Evolutionary conservation across 495 filamentous ascomycete genomes (phyloP), one percentile per base, ranked within the genome.

Genomic region (Oleoguttula mirabilis): DNA sequence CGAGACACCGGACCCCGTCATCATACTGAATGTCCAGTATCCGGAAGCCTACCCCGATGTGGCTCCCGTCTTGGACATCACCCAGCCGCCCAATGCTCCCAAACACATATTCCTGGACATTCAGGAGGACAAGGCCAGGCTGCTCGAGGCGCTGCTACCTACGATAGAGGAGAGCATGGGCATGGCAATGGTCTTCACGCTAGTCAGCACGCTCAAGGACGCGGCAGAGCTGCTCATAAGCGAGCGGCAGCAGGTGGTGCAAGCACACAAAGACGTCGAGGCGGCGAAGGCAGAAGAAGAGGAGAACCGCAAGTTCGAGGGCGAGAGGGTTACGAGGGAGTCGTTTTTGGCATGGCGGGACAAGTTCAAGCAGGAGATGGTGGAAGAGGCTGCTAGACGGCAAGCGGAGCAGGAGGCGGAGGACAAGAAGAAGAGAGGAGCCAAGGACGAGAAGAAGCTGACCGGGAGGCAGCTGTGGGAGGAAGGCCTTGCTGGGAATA

Each of bases 181-280:
- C 22, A 94, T 94, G 76, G 82, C 85, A n/a, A 99, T 99, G 90
- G 70, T 99, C 0, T 99, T 94, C 63, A 85, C 88, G 0, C 66
- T 99, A 14, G 77, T 87, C 22, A 82, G 78, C 28, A 75, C 82
- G 2, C 62, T 99, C 40, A 96, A 94, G 55, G 90, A 99, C 43
- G 67, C 69, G 25, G 85, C 84, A 4, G 90, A 99, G 65, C 67
- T 73, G 40, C 67, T 99, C 17, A 76, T 94, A 52, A 46, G 59
- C 2, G 75, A 84, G 34, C 76, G 92, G 17, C 70, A 75, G 36
- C 73, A 68, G 5, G 77, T 70, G 7, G 72, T 73, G 8, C 68
- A 75, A 50, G 69, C 66, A 7, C 66, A 55, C 45, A 72, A 69
- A 32, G 87, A 94, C 39, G 69, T 77, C 46, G 73, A 66, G n/a